These are phyloP conservation scores for Saccharum hybrid DNA, from an alignment of 202 grass and related monocot species.

Conservation along the genomic window DNA sequence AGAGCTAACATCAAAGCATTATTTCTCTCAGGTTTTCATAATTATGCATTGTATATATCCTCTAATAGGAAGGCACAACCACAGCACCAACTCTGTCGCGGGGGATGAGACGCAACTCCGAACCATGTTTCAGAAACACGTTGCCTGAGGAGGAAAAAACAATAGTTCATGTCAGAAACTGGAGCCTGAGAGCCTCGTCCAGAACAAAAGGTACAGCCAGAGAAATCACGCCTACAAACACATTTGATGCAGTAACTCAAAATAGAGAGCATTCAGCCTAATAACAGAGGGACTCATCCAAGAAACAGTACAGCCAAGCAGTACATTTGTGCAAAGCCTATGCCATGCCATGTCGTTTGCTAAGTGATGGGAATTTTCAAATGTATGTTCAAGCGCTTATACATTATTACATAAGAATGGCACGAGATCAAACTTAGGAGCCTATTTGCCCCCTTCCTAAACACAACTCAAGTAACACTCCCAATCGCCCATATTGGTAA, in stretches of 20 bases:
- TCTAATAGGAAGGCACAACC: not conserved
- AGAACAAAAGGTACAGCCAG: too few relatives aligned
- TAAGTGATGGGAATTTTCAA: not conserved
- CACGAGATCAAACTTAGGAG: not conserved
- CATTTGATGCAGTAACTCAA: not conserved
- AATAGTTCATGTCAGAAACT: not conserved
- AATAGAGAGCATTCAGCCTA: not conserved
- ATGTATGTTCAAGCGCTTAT: not conserved
- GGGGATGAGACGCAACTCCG: constrained; percentile 95
- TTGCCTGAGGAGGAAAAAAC: constrained; percentile 61
- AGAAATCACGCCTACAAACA: too few relatives aligned
- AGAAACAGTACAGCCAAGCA: not conserved
- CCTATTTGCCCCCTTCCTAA: not conserved
- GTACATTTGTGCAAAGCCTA: not conserved
- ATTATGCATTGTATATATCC: not conserved
- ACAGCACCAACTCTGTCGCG: constrained; percentile 79
- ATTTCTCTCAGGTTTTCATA: constrained; percentile 32
- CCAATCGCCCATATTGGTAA: not conserved
- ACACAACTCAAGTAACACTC: not conserved
- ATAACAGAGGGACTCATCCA: too few relatives aligned
- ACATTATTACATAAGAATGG: not conserved
- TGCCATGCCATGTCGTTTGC: not conserved
- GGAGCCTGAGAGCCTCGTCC: too few relatives aligned
- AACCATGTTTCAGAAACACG: constrained; percentile 98
- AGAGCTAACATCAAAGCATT: constrained; percentile 19